phyloP scores from a whole-genome alignment of 2,329 filamentous ascomycete species.

The Paraconiothyrium sp. region DNA sequence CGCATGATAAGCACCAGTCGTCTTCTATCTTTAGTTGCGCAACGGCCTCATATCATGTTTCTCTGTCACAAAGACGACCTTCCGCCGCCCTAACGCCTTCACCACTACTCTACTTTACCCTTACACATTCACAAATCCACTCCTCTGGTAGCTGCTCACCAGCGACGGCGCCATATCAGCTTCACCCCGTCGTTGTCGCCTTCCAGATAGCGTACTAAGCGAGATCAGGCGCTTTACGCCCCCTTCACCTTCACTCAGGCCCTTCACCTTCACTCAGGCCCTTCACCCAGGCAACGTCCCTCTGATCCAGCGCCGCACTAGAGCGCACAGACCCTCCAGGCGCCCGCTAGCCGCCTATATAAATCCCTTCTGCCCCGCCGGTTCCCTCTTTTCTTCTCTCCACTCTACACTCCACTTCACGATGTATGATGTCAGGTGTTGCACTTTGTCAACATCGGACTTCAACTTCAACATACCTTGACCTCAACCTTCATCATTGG shows the following conservation, averaged over 20 bases:
- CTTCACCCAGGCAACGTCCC: neutral
- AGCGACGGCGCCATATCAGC: neutral
- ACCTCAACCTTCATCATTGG: constrained; percentile 10
- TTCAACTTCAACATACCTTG: constrained; percentile 4
- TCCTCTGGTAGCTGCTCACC: neutral
- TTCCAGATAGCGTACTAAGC: constrained; percentile 9
- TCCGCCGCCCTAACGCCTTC: too few relatives aligned
- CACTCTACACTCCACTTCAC: constrained; percentile 13
- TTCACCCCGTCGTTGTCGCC: neutral
- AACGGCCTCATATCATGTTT: too few relatives aligned
- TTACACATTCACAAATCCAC: neutral
- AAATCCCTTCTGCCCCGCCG: constrained; percentile 3
- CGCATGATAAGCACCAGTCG: too few relatives aligned
- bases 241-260: neutral
- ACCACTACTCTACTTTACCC: neutral
- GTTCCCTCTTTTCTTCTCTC: constrained; percentile 9
- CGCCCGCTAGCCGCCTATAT: constrained; percentile 1
- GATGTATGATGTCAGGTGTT: constrained; percentile 24
- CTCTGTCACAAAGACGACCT: too few relatives aligned
- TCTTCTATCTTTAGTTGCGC: too few relatives aligned
- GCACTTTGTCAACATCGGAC: neutral
- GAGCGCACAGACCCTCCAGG: neutral
- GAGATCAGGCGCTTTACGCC: neutral
- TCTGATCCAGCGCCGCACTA: neutral
- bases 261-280: too few relatives aligned